phyloP scores from a whole-genome alignment of 202 grass and related monocot species.

The Saccharum hybrid region DNA sequence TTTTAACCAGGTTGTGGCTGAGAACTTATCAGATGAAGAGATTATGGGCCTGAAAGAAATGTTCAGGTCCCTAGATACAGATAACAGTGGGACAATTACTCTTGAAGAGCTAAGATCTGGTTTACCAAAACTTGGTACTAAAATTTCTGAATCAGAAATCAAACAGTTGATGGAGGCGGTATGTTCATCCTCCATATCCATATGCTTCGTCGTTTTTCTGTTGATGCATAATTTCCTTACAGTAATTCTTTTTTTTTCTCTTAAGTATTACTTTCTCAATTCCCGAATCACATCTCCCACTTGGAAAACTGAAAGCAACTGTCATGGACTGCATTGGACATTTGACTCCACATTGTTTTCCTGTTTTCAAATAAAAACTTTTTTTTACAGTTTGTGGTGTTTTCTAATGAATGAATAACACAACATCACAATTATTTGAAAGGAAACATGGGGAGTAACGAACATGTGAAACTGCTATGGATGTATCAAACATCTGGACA shows the following conservation, averaged over 20 bases:
- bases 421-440: slow-evolving; percentile 16
- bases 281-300: slow-evolving; percentile 9
- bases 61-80: slow-evolving; percentile 95
- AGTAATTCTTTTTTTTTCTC: slow-evolving; percentile 12
- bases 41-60: slow-evolving; percentile 97
- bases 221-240: slow-evolving; percentile 13
- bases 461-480: slow-evolving; percentile 18
- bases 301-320: slow-evolving; percentile 27
- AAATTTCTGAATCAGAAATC: slow-evolving; percentile 96
- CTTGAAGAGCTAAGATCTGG: slow-evolving; percentile 96
- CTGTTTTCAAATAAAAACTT: neutral
- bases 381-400: slow-evolving; percentile 17
- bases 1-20: slow-evolving; percentile 74
- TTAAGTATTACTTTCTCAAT: neutral
- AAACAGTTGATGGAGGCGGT: slow-evolving; percentile 96
- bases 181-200: slow-evolving; percentile 43
- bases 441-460: slow-evolving; percentile 1
- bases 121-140: slow-evolving; percentile 96
- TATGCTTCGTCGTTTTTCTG: slow-evolving; percentile 22
- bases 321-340: neutral
- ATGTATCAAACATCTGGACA: neutral
- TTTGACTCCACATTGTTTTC: neutral
- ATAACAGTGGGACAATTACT: slow-evolving; percentile 97
- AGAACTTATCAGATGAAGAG: slow-evolving; percentile 97
- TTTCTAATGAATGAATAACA: slow-evolving; percentile 22